Conservation (phyloP, 73 alveolate species). For the Uronychia binucleata region DNA sequence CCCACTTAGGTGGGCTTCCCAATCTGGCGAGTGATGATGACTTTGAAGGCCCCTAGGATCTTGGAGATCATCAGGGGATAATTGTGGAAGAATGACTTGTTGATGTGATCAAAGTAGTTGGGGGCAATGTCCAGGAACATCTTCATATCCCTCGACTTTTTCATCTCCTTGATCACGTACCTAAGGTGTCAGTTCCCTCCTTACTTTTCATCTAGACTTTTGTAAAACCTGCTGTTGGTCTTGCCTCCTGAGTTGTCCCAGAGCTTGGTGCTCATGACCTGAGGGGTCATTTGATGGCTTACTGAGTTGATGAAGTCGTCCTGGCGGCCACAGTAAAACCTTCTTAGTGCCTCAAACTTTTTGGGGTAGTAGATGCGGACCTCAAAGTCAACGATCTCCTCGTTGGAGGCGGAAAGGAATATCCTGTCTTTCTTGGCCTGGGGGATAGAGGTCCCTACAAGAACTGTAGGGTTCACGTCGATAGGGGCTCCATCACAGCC, state of each 20-base stretch:
- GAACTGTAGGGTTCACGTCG: background rate
- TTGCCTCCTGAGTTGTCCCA: constrained; percentile 48
- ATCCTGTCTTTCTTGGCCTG: background rate
- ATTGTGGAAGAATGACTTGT: constrained; percentile 17
- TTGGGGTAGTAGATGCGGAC: constrained; percentile 43
- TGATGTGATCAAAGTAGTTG: constrained; percentile 16
- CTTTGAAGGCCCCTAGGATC: background rate
- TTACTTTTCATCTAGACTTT: constrained; percentile 41
- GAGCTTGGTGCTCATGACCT: constrained; percentile 26
- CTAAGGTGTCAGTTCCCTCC: background rate
- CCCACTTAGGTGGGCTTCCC: background rate
- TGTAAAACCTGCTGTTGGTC: constrained; percentile 44
- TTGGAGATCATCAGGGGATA: constrained; percentile 10
- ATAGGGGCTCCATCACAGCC: too few relatives aligned
- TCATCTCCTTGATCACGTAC: constrained; percentile 9
- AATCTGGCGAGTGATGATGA: background rate
- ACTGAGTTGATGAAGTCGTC: constrained; percentile 24
- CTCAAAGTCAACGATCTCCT: constrained; percentile 21
- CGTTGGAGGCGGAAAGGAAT: background rate
- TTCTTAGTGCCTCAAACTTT: constrained; percentile 57
- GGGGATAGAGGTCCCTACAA: background rate
- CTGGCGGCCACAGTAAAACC: constrained; percentile 28
- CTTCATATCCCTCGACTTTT: constrained; percentile 15
- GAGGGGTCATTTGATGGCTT: background rate
- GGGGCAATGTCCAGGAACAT: constrained; percentile 37